Base-by-base conservation (phyloP, 75 land plant species). In the Chamaecyparis obtusa region DNA sequence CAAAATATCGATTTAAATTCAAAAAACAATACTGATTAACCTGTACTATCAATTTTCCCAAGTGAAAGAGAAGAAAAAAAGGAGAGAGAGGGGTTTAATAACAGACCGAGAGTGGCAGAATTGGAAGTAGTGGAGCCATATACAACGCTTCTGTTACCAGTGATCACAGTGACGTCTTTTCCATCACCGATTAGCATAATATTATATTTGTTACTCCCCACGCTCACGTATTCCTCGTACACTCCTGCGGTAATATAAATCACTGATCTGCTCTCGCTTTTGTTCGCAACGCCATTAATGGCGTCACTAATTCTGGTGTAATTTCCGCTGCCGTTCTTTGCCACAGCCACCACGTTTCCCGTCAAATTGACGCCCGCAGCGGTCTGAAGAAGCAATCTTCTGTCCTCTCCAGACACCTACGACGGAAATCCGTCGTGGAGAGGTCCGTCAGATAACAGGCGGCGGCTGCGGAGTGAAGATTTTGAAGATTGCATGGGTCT, bases 101-200 rank as follows among this genome's bases (percentile, higher is more conserved):
- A 48, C 89, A 30, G 85, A 92, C 93, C 87, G 3, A 94, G 57
- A 17, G 95, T 94, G 8, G 93, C 95, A 17, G 92, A 87, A 17
- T 75, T 64, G 87, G 83, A 94, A 1, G 95, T 94, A 17, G 95
- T 94, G 67, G 79, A 87, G 48, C 93, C 91, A 78, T 88, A 88
- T 69, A 76, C 51, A 30, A 90, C 74, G 84, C 85, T 92, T 21
- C 87, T 75, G 83, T 69, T 87, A 54, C 87, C 92, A 43, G 91
- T 85, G 60, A 93, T 89, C 44, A 93, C 64, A 7, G 94, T 93
- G 2, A 5, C 32, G 30, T 64, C 83, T 78, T 85, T 90, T 39
- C 94, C 94, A 41, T 93, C 92, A 9, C 94, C 94, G 21, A 89
- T 55, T 11, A 93, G 19, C 88, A 90, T 87, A 27, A 93, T 9